These are phyloP conservation scores for Psilocybe azurescens DNA, from an alignment of 768 basidiomycete species.

Conservation along the genomic window DNA sequence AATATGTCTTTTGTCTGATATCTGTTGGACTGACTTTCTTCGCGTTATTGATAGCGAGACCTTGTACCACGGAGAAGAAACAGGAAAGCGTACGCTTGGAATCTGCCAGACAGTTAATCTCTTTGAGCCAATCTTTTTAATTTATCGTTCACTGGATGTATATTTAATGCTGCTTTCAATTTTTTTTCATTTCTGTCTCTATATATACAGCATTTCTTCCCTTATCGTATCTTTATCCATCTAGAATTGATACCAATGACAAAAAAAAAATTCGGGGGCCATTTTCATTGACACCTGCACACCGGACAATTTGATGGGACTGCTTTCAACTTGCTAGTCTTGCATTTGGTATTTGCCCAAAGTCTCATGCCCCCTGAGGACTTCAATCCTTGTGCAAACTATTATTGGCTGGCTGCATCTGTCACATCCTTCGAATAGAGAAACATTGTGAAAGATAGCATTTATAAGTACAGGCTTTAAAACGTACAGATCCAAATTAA, in stretches of 20 bases:
- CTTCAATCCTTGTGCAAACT: too few species aligned
- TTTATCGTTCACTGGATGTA: conserved; percentile 1
- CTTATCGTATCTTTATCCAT: neutral
- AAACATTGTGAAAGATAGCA: too few species aligned
- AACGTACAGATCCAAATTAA: too few species aligned
- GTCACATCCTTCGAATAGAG: too few species aligned
- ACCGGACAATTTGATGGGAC: neutral
- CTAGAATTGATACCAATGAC: neutral
- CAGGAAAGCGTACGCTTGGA: conserved; percentile 62
- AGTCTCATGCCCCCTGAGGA: too few species aligned
- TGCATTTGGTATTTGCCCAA: too few species aligned
- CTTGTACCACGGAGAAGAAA: conserved; percentile 69
- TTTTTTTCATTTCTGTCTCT: neutral
- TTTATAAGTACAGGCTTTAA: too few species aligned
- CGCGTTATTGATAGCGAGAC: conserved; percentile 47
- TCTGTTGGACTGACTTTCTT: neutral
- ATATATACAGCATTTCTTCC: neutral
- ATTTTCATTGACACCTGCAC: neutral
- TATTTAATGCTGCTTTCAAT: conserved; percentile 11
- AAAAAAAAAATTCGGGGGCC: too few species aligned
- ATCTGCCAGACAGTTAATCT: conserved; percentile 50
- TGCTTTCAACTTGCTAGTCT: too few species aligned
- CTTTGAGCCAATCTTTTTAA: neutral
- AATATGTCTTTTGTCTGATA: neutral
- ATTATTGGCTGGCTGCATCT: too few species aligned